Evolutionary conservation across 805 yeast genomes (phyloP).

Genomic region (Wickerhamomyces bisporus): DNA sequence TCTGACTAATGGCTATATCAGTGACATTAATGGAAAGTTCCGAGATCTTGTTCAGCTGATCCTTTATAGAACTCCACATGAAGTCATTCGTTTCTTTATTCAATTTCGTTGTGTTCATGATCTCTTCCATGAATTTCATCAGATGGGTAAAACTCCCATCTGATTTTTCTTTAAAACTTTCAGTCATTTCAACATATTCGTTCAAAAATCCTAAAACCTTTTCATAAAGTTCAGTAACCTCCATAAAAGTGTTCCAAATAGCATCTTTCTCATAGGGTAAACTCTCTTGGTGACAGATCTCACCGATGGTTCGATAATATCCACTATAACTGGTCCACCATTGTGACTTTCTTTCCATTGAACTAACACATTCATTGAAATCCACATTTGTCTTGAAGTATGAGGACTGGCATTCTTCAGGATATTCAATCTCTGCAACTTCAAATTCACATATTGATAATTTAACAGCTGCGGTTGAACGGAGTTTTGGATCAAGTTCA

Average conservation of each 20-base stretch:
- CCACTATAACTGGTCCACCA: slow-evolving; percentile 77
- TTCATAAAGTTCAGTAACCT: slow-evolving; percentile 36
- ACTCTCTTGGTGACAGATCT: slow-evolving; percentile 48
- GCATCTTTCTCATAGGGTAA: slow-evolving; percentile 49
- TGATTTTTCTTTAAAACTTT: slow-evolving; percentile 15
- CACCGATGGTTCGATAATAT: slow-evolving; percentile 48
- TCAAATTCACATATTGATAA: slow-evolving; percentile 53
- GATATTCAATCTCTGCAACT: slow-evolving; percentile 35
- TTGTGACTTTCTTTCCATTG: slow-evolving; percentile 42
- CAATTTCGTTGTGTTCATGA: slow-evolving; percentile 4
- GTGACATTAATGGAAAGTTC: slow-evolving; percentile 14
- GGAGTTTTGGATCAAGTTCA: slow-evolving; percentile 26
- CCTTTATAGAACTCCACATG: slow-evolving; percentile 11
- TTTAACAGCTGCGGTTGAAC: slow-evolving; percentile 38
- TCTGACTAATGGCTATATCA: slow-evolving; percentile 8
- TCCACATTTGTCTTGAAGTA: slow-evolving; percentile 4
- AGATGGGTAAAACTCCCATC: slow-evolving; percentile 7
- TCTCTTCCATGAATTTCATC: slow-evolving; percentile 12
- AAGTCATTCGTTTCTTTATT: slow-evolving; percentile 8
- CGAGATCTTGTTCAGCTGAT: slow-evolving; percentile 12
- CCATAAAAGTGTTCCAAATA: slow-evolving; percentile 39
- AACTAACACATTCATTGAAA: slow-evolving; percentile 33
- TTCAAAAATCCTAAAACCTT: slow-evolving; percentile 13
- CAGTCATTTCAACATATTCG: slow-evolving; percentile 15
- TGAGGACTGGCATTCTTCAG: slow-evolving; percentile 19